Evolutionary conservation across 2,329 filamentous ascomycete genomes (phyloP).

Genomic region (Aureobasidium sp.): DNA sequence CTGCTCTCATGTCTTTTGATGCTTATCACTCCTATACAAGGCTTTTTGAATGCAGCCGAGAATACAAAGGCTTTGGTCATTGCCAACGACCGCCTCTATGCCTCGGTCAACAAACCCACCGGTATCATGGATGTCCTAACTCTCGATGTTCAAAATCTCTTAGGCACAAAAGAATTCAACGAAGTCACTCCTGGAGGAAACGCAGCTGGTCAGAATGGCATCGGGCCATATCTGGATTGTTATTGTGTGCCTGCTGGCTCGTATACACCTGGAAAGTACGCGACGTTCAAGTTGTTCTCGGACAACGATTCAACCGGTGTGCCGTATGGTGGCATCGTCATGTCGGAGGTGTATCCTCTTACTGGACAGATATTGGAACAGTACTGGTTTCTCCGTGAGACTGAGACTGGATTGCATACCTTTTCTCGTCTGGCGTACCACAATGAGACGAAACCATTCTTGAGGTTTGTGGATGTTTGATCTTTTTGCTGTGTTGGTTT

Average conservation of each 20-base stretch:
- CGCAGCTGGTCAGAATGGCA: slow-evolving; percentile 35
- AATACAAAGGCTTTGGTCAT: slow-evolving; percentile 27
- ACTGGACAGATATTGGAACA: slow-evolving; percentile 54
- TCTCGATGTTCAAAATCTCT: slow-evolving; percentile 44
- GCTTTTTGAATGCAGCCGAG: slow-evolving; percentile 23
- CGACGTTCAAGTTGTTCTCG: slow-evolving; percentile 43
- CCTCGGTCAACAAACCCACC: slow-evolving; percentile 34
- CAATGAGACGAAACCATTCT: slow-evolving; percentile 47
- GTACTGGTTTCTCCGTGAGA: slow-evolving; percentile 56
- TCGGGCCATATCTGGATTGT: slow-evolving; percentile 54
- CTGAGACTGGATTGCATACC: slow-evolving; percentile 53
- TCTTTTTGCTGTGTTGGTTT: neutral
- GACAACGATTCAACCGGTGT: slow-evolving; percentile 43
- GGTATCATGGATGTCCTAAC: slow-evolving; percentile 35
- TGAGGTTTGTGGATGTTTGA: slow-evolving; percentile 35
- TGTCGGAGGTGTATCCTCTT: slow-evolving; percentile 49
- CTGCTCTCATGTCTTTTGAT: neutral
- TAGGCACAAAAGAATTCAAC: slow-evolving; percentile 32
- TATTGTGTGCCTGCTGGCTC: slow-evolving; percentile 52
- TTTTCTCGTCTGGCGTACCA: slow-evolving; percentile 53
- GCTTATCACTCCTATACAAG: neutral
- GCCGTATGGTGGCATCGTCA: slow-evolving; percentile 49
- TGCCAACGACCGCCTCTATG: slow-evolving; percentile 36
- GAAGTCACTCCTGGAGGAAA: slow-evolving; percentile 15
- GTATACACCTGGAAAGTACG: slow-evolving; percentile 49